These are phyloP conservation scores for Blastobotrys chiropterorum DNA, from an alignment of 805 yeast genomes.

Conservation along the genomic window DNA sequence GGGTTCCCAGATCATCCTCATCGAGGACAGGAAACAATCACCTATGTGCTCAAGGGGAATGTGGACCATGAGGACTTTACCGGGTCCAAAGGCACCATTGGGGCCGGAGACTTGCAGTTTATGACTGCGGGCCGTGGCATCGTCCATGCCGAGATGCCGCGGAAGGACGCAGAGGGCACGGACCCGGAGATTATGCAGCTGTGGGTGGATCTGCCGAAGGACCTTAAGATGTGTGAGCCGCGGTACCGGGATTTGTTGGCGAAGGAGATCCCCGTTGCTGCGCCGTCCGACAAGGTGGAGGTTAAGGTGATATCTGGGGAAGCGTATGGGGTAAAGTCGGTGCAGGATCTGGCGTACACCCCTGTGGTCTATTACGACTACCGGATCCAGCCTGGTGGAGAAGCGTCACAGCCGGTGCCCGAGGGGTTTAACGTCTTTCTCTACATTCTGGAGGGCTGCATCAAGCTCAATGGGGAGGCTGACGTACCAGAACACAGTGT, in stretches of 20 bases:
- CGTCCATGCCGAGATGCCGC: constrained; percentile 83
- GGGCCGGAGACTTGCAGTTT: constrained; percentile 79
- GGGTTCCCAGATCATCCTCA: constrained; percentile 83
- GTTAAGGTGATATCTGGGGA: constrained; percentile 74
- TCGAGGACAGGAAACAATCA: constrained; percentile 75
- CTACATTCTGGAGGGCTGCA: constrained; percentile 58
- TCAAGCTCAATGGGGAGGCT: constrained; percentile 40
- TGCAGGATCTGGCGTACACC: constrained; percentile 71
- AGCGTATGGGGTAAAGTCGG: constrained; percentile 65
- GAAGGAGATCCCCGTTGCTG: constrained; percentile 63
- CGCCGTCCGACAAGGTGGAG: constrained; percentile 54
- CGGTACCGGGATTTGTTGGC: constrained; percentile 68
- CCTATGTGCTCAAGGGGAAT: constrained; percentile 56
- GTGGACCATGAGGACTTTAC: constrained; percentile 82
- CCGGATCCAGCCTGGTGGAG: constrained; percentile 58
- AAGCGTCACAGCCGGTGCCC: constrained; percentile 54
- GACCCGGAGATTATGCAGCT: constrained; percentile 65
- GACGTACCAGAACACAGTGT: constrained; percentile 37
- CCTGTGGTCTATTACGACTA: constrained; percentile 71
- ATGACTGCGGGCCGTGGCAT: constrained; percentile 91
- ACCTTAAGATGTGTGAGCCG: constrained; percentile 57
- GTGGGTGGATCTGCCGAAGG: constrained; percentile 76
- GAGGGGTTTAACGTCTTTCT: constrained; percentile 59
- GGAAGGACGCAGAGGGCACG: constrained; percentile 35
- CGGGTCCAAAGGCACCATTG: constrained; percentile 65